These are phyloP conservation scores for Talaromyces borbonicus DNA, from an alignment of 495 filamentous ascomycete species.

Conservation along the genomic window DNA sequence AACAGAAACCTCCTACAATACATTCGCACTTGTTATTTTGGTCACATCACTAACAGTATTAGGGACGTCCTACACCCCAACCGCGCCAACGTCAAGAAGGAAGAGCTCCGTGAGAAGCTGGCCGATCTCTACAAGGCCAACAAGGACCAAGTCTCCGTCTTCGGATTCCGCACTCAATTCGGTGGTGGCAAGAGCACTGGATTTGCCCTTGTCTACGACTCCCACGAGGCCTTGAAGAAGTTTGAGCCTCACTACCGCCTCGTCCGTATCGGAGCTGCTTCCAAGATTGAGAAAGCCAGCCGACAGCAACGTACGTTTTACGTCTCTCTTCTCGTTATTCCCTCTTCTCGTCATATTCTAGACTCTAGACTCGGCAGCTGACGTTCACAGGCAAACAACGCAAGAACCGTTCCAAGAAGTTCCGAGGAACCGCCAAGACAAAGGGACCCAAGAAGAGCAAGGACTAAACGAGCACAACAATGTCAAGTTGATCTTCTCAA, in stretches of 20 bases:
- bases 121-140: conserved; percentile 91
- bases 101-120: conserved; percentile 92
- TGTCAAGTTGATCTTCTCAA: conserved; percentile 9
- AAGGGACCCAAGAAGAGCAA: conserved; percentile 77
- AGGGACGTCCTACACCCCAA: conserved; percentile 99
- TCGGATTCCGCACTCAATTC: conserved; percentile 96
- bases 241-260: conserved; percentile 98
- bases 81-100: conserved; percentile 97
- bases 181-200: conserved; percentile 99
- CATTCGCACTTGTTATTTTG: no score
- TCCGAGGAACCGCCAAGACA: conserved; percentile 82
- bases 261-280: conserved; percentile 79
- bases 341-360: not conserved
- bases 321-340: no score
- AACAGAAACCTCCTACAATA: no score
- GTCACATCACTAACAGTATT: no score
- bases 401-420: conserved; percentile 99
- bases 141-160: conserved; percentile 94
- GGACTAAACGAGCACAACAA: conserved; percentile 32
- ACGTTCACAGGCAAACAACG: conserved; percentile 86
- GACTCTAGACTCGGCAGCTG: not conserved
- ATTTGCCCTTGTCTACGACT: conserved; percentile 98
- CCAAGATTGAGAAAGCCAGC: conserved; percentile 90
- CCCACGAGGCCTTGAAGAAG: conserved; percentile 94
- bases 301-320: conserved; percentile 97